A percentile compares a stretch with the other conserved stretches of the same genome.
phyloP scores from a whole-genome alignment of 1,284 basidiomycete species.

The Vanrija sp. region DNA sequence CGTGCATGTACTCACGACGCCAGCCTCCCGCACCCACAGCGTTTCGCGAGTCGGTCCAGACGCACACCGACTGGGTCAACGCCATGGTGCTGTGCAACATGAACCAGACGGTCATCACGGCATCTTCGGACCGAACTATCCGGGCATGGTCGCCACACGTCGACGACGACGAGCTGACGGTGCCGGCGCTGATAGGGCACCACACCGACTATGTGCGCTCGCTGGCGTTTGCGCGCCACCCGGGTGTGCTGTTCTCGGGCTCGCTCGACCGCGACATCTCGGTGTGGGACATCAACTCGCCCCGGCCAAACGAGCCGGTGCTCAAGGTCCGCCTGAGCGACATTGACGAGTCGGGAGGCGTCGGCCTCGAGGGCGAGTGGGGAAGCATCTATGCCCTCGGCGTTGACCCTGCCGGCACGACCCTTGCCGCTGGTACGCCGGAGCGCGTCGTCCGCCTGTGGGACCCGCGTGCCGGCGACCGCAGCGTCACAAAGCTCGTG shows the following conservation, averaged over 20 bases:
- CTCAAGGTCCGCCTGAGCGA: conserved; percentile 40
- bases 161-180: conserved; percentile 54
- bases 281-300: conserved; percentile 79
- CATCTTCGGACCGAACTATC: conserved; percentile 91
- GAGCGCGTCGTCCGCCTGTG: conserved; percentile 85
- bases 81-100: conserved; percentile 88
- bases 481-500: conserved; percentile 66
- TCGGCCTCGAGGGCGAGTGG: conserved; percentile 53
- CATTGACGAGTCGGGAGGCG: conserved; percentile 36
- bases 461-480: conserved; percentile 73
- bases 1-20: not conserved
- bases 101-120: conserved; percentile 91
- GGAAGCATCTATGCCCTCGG: conserved; percentile 75
- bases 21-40: conserved; percentile 36
- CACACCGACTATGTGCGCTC: conserved; percentile 91
- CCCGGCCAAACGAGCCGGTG: conserved; percentile 44
- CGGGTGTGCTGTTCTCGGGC: conserved; percentile 85
- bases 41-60: conserved; percentile 79
- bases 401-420: conserved; percentile 70
- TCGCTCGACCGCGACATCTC: conserved; percentile 92
- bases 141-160: conserved; percentile 91
- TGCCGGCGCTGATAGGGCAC: conserved; percentile 67
- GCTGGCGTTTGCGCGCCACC: conserved; percentile 70
- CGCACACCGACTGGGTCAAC: conserved; percentile 94
- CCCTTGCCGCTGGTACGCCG: conserved; percentile 84